Evolutionary conservation across 257 asterid genomes (phyloP), one percentile per base, ranked within the genome.

Genomic region (Gardenia jasminoides): DNA sequence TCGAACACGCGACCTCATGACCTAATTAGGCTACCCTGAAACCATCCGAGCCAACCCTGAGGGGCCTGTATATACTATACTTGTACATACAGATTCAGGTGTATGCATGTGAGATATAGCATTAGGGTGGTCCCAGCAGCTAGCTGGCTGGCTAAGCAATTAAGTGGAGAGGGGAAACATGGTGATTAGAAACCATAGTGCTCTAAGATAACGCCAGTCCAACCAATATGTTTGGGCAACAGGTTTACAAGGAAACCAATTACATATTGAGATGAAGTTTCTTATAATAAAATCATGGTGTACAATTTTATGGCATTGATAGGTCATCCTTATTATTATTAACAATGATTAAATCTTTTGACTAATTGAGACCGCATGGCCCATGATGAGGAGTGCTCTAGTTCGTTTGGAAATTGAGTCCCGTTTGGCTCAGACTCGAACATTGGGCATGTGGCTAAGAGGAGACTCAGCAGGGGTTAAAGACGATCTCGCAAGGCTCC

Each of bases 401-500:
- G 59, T 17, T 36, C 4, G 36, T n/a, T n/a, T 2, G 43, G 28
- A 8, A 19, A 16, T 59, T 59, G 10, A 28, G 65, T 66, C 20
- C 10, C 28, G 58, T 79, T 82, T 36, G 41, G 41, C 4, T 36
- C 4, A 83, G 52, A 83, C 80, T 22, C 86, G 83, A 65, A 59
- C 72, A 77, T 82, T 75, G 44, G 88, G 65, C 80, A 80, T 70
- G 61, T 82, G 84, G 46, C 82, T 79, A 36, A 83, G 74, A 22
- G 80, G 56, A 20, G 78, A 85, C 43, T 85, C 48, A 17, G 70
- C 3, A 10, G 58, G 41, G 16, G 80, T 56, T 15, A 24, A 78
- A 16, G 85, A 41, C 12, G 90, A 71, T 69, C 70, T 75, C 1
- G 80, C 67, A 59, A 89, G 84, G 80, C 84, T 73, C 93, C 91